phyloP scores from a whole-genome alignment of 2,329 filamentous ascomycete species.

The Pyrenophora tritici-repentis region DNA sequence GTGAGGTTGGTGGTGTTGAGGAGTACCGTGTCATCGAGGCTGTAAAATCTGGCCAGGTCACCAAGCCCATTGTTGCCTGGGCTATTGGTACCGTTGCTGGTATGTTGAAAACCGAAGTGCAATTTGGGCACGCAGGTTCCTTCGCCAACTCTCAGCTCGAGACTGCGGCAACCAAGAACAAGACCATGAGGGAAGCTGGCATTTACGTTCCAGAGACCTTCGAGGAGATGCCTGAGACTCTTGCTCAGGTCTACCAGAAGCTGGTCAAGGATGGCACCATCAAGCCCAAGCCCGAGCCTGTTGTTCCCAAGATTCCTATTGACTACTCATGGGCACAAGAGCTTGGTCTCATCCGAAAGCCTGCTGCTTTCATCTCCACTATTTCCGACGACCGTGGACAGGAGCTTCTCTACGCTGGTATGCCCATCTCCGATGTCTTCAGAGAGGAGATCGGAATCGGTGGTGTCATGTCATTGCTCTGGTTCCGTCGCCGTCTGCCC shows the following conservation, averaged over 20 bases:
- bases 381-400: conserved; percentile 99
- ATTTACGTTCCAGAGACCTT: conserved; percentile 96
- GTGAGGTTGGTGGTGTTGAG: conserved; percentile 98
- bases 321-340: conserved; percentile 99
- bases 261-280: conserved; percentile 85
- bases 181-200: conserved; percentile 92
- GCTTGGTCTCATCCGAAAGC: conserved; percentile 98
- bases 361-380: conserved; percentile 98
- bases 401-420: conserved; percentile 96
- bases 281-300: conserved; percentile 82
- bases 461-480: conserved; percentile 99
- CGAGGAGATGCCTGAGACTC: conserved; percentile 82
- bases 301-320: conserved; percentile 98
- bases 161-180: conserved; percentile 95
- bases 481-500: conserved; percentile 98
- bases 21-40: conserved; percentile 99
- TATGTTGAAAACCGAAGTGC: conserved; percentile 99
- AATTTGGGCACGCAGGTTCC: conserved; percentile 97
- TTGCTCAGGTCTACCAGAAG: conserved; percentile 84
- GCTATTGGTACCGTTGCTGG: conserved; percentile 98
- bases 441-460: conserved; percentile 98
- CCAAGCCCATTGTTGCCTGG: conserved; percentile 98
- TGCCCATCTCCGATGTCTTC: conserved; percentile 99
- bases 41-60: conserved; percentile 91
- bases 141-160: conserved; percentile 99